phyloP scores from a whole-genome alignment of 805 yeast genomes.

The Saccharomycopsis synnaedendra region DNA sequence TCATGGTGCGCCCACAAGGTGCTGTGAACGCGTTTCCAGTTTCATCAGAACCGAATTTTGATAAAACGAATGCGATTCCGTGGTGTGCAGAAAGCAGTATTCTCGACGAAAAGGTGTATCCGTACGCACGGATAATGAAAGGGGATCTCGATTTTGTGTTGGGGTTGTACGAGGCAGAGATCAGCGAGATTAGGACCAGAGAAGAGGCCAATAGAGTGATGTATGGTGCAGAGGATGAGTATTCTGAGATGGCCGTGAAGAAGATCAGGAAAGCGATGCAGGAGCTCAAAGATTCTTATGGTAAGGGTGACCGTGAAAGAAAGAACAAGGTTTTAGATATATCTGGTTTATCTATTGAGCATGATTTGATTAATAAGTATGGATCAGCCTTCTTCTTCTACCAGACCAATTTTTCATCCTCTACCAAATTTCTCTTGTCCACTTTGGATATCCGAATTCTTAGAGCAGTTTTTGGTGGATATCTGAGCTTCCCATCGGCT shows the following conservation, averaged over 20 bases:
- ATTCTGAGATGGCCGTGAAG: constrained; percentile 38
- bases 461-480: constrained; percentile 47
- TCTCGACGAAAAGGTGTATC: constrained; percentile 25
- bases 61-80: constrained; percentile 40
- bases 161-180: constrained; percentile 49
- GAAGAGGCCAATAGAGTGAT: constrained; percentile 6
- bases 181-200: constrained; percentile 39
- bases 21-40: constrained; percentile 39
- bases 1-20: constrained; percentile 46
- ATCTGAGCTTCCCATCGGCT: constrained; percentile 56
- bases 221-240: constrained; percentile 38
- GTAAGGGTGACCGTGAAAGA: constrained; percentile 1
- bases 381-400: constrained; percentile 54
- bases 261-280: constrained; percentile 23
- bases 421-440: constrained; percentile 57
- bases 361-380: constrained; percentile 22
- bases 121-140: constrained; percentile 57
- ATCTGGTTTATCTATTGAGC: neutral
- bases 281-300: constrained; percentile 2
- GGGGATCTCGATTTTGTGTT: constrained; percentile 47
- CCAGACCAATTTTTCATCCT: constrained; percentile 63
- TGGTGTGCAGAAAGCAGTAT: constrained; percentile 25
- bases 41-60: constrained; percentile 29
- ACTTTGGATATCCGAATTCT: constrained; percentile 73
- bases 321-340: neutral